phyloP scores from a whole-genome alignment of 2,329 filamentous ascomycete genomes.

The Lecanicillium sp. region DNA sequence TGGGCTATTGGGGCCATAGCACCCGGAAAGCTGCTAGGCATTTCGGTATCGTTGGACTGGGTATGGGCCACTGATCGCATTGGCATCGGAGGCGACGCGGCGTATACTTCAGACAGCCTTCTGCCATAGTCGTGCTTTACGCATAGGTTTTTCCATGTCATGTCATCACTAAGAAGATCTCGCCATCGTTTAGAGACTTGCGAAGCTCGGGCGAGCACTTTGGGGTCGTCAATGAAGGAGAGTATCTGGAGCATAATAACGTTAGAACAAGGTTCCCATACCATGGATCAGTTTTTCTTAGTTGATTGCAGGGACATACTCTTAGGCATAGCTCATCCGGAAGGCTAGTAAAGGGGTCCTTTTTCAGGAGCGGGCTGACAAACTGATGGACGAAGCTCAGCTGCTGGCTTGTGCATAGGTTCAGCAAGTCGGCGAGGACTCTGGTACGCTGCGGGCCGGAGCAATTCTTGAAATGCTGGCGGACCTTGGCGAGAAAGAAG shows the following conservation, averaged over 20 bases:
- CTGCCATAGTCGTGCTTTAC: slow-evolving; percentile 86
- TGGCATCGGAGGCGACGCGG: slow-evolving; percentile 20
- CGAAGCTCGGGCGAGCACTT: slow-evolving; percentile 83
- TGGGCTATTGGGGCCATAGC: slow-evolving; percentile 28
- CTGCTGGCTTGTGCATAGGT: slow-evolving; percentile 90
- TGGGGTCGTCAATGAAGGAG: slow-evolving; percentile 94
- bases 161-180: slow-evolving; percentile 88
- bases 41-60: slow-evolving; percentile 27
- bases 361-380: slow-evolving; percentile 87
- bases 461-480: slow-evolving; percentile 71
- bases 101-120: slow-evolving; percentile 43
- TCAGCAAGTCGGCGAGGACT: slow-evolving; percentile 79
- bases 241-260: slow-evolving; percentile 55
- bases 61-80: slow-evolving; percentile 20
- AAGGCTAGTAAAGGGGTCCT: slow-evolving; percentile 87
- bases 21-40: slow-evolving; percentile 36
- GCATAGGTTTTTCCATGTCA: slow-evolving; percentile 96
- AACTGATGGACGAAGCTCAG: slow-evolving; percentile 95
- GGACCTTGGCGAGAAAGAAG: slow-evolving; percentile 69
- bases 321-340: slow-evolving; percentile 89
- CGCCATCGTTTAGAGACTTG: slow-evolving; percentile 95
- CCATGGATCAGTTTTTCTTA: background rate
- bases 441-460: slow-evolving; percentile 69
- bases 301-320: slow-evolving; percentile 44
- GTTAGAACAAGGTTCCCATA: background rate